Conservation (phyloP, 306 rosid species). For the Trifolium dubium region DNA sequence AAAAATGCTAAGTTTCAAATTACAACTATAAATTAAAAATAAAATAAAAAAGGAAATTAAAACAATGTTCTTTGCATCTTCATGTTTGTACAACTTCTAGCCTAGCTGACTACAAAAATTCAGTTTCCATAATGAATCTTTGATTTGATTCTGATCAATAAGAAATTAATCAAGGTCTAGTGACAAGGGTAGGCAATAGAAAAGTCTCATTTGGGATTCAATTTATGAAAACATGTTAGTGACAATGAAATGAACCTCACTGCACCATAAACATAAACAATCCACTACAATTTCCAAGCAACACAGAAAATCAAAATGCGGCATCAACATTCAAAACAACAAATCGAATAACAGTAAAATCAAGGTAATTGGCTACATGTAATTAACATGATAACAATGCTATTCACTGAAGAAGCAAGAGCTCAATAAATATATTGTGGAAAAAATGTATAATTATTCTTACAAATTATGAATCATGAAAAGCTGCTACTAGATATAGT, state of each 20-base stretch:
- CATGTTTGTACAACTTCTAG: not conserved
- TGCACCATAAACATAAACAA: not conserved
- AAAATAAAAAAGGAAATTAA: not conserved
- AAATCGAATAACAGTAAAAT: conserved; percentile 8
- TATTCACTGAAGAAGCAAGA: conserved; percentile 24
- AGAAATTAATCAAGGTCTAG: not conserved
- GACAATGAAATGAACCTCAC: not conserved
- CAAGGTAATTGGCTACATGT: conserved; percentile 29
- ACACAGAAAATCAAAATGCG: not conserved
- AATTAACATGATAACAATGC: conserved; percentile 15
- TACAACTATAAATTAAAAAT: not conserved
- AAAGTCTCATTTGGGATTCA: not conserved
- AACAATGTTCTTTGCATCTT: not conserved
- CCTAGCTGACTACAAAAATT: not conserved
- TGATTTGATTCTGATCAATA: not conserved
- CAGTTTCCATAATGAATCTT: not conserved
- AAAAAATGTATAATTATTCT: conserved; percentile 27
- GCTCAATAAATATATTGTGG: not conserved
- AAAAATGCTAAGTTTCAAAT: not conserved
- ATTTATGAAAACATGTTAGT: not conserved
- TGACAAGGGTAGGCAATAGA: not conserved
- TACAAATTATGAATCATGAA: conserved; percentile 23
- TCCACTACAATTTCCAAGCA: conserved; percentile 26
- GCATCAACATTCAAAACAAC: conserved; percentile 16
- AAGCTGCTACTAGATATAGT: conserved; percentile 42